Percentiles rank a stretch among this genome's conserved stretches.
phyloP scores from a whole-genome alignment of 306 rosid species.

The Vigna hirtella region DNA sequence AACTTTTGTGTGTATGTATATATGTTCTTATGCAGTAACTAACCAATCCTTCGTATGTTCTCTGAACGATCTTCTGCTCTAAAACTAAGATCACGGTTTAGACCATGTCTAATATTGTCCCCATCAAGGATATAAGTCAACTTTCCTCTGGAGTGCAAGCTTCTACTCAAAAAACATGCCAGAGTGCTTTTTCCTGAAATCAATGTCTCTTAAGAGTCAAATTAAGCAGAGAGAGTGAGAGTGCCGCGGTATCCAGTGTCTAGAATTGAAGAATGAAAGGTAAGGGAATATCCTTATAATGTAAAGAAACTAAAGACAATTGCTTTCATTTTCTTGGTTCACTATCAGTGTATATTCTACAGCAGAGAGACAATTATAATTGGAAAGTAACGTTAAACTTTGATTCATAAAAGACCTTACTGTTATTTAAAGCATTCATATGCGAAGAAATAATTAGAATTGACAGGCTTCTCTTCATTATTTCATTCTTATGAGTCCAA shows the following conservation, averaged over 20 bases:
- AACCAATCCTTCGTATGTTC: conserved; percentile 91
- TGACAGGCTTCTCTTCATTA: conserved; percentile 1
- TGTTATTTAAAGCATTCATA: not conserved
- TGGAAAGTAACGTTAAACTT: not conserved
- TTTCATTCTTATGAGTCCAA: not conserved
- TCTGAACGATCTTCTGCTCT: conserved; percentile 88
- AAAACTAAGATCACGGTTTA: conserved; percentile 86
- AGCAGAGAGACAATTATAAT: not conserved
- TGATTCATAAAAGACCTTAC: conserved; percentile 27
- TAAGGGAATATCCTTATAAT: not conserved
- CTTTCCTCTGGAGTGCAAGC: conserved; percentile 78
- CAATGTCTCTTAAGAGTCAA: conserved; percentile 31
- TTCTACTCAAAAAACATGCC: conserved; percentile 85
- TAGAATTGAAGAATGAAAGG: conserved; percentile 29
- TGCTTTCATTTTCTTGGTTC: conserved; percentile 15
- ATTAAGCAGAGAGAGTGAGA: conserved; percentile 30
- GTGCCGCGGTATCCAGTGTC: conserved; percentile 4
- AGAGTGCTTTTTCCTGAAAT: conserved; percentile 88
- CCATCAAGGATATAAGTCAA: conserved; percentile 89
- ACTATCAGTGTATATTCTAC: conserved; percentile 9
- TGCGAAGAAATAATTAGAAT: not conserved
- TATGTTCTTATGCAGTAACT: conserved; percentile 35
- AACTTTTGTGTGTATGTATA: not conserved
- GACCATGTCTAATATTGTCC: conserved; percentile 92
- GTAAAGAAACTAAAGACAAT: conserved; percentile 24